A percentile compares a stretch with the other conserved stretches of the same genome.
These are phyloP conservation scores for Cynara cardunculus DNA, from an alignment of 129 eudicot species.

Conservation along the genomic window DNA sequence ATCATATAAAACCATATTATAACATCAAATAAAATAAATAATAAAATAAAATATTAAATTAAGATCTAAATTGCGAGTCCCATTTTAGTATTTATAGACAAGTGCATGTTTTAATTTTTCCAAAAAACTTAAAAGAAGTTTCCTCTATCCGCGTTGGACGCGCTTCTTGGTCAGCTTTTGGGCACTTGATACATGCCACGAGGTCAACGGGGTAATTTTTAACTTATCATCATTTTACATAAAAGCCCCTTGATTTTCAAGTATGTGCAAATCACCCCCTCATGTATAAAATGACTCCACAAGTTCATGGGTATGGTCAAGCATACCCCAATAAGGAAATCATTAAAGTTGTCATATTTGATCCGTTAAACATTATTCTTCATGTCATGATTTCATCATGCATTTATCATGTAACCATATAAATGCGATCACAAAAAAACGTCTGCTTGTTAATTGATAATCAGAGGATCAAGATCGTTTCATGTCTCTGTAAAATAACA, in stretches of 20 bases:
- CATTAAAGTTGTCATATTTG: background rate
- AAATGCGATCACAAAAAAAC: background rate
- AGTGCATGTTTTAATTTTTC: background rate
- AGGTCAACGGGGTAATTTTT: background rate
- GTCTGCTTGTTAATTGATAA: background rate
- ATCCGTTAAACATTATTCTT: background rate
- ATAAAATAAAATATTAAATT: no score
- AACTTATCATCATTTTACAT: background rate
- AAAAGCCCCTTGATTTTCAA: background rate
- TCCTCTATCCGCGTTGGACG: background rate
- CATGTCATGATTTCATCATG: background rate
- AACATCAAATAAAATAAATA: no score
- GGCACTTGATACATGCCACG: background rate
- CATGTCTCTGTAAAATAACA: background rate
- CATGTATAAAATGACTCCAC: background rate
- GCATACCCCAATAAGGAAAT: background rate
- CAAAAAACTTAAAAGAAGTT: background rate
- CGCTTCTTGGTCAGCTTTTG: background rate
- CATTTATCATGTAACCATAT: background rate
- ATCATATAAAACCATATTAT: no score
- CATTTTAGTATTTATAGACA: background rate
- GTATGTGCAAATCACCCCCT: background rate
- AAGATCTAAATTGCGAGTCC: no score
- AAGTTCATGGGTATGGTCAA: background rate
- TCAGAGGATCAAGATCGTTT: no score